phyloP scores from a whole-genome alignment of 345 rosid species.

The Camelina laxa region DNA sequence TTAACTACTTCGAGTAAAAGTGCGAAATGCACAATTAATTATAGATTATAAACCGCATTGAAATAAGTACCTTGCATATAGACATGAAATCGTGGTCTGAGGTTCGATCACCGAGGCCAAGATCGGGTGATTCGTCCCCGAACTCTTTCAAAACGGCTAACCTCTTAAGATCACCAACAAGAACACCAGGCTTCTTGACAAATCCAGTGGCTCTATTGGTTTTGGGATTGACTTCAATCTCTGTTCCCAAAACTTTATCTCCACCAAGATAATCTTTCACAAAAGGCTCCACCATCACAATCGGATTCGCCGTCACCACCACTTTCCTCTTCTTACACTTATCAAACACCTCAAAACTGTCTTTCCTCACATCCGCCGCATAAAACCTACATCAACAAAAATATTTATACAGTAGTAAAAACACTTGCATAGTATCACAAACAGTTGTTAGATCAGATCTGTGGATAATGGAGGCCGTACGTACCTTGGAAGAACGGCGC shows the following conservation, averaged over 20 bases:
- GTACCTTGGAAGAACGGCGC: slow-evolving; percentile 89
- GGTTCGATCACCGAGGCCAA: slow-evolving; percentile 84
- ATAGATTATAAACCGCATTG: no score
- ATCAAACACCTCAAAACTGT: slow-evolving; percentile 80
- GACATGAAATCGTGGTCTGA: slow-evolving; percentile 93
- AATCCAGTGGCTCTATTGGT: slow-evolving; percentile 86
- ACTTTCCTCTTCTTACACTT: slow-evolving; percentile 83
- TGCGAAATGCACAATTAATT: no score
- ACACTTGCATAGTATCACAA: no score
- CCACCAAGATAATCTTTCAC: slow-evolving; percentile 91
- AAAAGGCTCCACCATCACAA: slow-evolving; percentile 90
- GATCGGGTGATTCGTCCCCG: slow-evolving; percentile 65
- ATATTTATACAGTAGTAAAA: no score
- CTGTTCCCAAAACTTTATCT: slow-evolving; percentile 90
- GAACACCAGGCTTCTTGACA: slow-evolving; percentile 83
- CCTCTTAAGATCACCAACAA: slow-evolving; percentile 74
- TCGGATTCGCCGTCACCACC: slow-evolving; percentile 95
- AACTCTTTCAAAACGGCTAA: slow-evolving; percentile 77
- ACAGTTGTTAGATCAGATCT: no score
- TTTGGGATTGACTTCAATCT: slow-evolving; percentile 81
- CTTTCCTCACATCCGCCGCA: slow-evolving; percentile 85
- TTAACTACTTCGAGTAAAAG: no score
- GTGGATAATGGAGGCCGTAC: slow-evolving; percentile 32
- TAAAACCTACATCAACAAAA: slow-evolving; percentile 63
- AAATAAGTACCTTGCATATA: slow-evolving; percentile 71